phyloP scores from a whole-genome alignment of 108 stramenopile species.

The Epithemia pelagica region DNA sequence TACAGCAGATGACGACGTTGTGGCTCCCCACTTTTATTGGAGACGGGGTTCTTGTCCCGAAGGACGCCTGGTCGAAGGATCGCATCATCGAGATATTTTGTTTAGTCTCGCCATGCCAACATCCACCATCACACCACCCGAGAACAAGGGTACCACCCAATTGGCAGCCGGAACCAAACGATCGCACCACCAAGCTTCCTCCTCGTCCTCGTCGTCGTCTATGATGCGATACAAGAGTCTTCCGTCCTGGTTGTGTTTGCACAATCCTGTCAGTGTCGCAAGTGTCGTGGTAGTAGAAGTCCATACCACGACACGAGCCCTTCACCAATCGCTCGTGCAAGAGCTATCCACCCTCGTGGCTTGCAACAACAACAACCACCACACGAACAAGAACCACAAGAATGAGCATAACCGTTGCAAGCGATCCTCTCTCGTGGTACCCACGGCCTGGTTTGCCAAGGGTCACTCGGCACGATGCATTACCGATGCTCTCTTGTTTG shows the following conservation, averaged over 20 bases:
- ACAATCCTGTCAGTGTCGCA: constrained; percentile 45
- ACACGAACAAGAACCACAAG: no score
- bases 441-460: background rate
- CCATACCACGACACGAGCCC: constrained; percentile 5
- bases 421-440: background rate
- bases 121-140: background rate
- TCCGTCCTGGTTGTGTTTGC: constrained; percentile 63
- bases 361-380: no score
- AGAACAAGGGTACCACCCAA: constrained; percentile 8
- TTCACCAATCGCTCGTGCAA: no score
- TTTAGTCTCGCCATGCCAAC: background rate
- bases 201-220: constrained; percentile 3
- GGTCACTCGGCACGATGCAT: background rate
- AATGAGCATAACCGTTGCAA: no score
- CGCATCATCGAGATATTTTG: background rate
- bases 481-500: constrained; percentile 7
- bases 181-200: constrained; percentile 17
- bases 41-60: background rate
- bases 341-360: background rate
- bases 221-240: background rate
- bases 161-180: constrained; percentile 7
- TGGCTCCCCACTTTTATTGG: background rate
- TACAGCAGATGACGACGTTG: no score
- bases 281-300: constrained; percentile 53
- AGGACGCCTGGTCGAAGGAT: background rate